Evolutionary conservation across 2,329 filamentous ascomycete species (phyloP).

Genomic region (Ophiostoma novo-ulmi): DNA sequence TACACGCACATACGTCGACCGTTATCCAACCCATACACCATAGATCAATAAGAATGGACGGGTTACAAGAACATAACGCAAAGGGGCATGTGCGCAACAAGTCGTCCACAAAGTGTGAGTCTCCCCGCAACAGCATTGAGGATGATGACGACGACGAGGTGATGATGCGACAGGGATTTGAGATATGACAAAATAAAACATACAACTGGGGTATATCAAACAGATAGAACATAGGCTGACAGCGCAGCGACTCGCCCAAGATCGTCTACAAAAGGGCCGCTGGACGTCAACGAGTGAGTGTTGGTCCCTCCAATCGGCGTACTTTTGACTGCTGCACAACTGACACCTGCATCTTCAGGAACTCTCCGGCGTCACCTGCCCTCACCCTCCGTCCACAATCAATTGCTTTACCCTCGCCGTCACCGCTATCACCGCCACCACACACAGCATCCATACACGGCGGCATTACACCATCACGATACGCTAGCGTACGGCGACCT

Average conservation of each 20-base stretch:
- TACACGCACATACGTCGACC: background rate
- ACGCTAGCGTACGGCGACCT: constrained; percentile 18
- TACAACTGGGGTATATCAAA: background rate
- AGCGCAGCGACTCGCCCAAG: constrained; percentile 53
- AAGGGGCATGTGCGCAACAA: constrained; percentile 37
- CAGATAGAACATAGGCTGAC: background rate
- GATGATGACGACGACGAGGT: background rate
- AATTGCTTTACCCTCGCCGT: constrained; percentile 28
- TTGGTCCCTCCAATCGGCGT: constrained; percentile 15
- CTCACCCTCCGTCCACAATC: constrained; percentile 22
- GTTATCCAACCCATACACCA: background rate
- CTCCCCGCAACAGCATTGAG: background rate
- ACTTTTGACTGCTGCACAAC: constrained; percentile 14
- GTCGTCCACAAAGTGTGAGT: constrained; percentile 37
- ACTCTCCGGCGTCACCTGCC: constrained; percentile 29
- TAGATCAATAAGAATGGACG: constrained; percentile 25
- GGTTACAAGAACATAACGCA: constrained; percentile 21
- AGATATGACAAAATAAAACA: background rate
- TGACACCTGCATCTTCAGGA: constrained; percentile 24
- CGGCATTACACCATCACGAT: constrained; percentile 23
- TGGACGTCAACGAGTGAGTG: constrained; percentile 70
- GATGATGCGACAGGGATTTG: background rate
- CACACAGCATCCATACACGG: constrained; percentile 19
- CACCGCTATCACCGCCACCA: constrained; percentile 20
- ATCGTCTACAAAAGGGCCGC: constrained; percentile 69